Conservation (phyloP, 2,329 filamentous ascomycete genomes). For the Curvularia lunata region DNA sequence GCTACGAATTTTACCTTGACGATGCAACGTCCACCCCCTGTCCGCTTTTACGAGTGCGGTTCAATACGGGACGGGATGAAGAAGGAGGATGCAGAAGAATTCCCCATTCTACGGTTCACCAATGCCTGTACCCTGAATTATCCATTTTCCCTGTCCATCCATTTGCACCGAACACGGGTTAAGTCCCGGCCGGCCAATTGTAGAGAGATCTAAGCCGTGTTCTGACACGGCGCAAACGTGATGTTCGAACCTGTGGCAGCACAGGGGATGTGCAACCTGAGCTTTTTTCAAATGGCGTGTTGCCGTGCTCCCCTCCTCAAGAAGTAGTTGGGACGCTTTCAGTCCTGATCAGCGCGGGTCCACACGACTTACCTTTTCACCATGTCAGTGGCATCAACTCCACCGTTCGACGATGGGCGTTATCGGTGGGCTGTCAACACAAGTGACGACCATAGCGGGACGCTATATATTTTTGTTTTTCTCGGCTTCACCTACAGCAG, state of each 20-base stretch:
- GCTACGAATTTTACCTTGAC: neutral
- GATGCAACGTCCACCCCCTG: neutral
- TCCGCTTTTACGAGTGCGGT: neutral
- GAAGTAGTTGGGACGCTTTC: neutral
- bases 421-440: conserved; percentile 34
- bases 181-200: neutral
- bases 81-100: neutral
- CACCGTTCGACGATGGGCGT: neutral
- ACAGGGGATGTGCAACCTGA: neutral
- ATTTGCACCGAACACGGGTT: neutral
- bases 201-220: neutral
- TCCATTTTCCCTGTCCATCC: neutral
- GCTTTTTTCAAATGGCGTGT: neutral
- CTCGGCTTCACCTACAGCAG: conserved; percentile 33
- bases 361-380: neutral
- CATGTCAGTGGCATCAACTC: neutral
- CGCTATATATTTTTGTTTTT: conserved; percentile 35
- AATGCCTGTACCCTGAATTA: neutral
- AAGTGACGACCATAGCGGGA: conserved; percentile 32
- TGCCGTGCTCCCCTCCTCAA: neutral
- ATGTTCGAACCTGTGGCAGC: neutral
- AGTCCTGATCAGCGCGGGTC: neutral
- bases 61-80: neutral
- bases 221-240: neutral
- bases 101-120: neutral